Evolutionary conservation across 331 rosid species (phyloP).

Genomic region (Erythrophleum ivorense): DNA sequence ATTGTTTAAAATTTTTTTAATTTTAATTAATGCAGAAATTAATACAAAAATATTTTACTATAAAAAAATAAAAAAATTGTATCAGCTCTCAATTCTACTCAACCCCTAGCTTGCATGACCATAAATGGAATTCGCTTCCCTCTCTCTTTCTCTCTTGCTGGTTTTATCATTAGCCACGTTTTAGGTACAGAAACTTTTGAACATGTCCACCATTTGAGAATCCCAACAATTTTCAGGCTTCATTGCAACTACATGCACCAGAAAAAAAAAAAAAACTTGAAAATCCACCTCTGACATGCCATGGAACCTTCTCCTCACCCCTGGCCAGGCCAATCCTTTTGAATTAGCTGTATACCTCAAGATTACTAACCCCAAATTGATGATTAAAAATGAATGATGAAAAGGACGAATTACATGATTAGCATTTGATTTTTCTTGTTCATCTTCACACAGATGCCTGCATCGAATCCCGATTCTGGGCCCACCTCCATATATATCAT

Average conservation of each 20-base stretch:
- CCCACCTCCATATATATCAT: conserved; percentile 64
- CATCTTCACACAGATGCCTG: conserved; percentile 56
- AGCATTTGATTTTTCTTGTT: conserved; percentile 3
- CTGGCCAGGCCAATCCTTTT: background rate
- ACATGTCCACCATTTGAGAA: conserved; percentile 32
- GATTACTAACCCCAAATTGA: background rate
- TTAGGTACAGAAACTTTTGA: conserved; percentile 48
- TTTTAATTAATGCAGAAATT: background rate
- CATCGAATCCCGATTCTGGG: conserved; percentile 52
- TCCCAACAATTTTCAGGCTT: conserved; percentile 25
- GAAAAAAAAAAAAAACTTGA: background rate
- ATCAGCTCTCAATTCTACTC: background rate
- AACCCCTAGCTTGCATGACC: conserved; percentile 33
- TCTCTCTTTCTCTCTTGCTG: conserved; percentile 44
- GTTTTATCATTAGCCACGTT: conserved; percentile 40
- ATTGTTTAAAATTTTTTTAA: background rate
- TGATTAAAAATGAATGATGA: conserved; percentile 47
- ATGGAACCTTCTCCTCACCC: conserved; percentile 25
- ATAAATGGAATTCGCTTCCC: conserved; percentile 41
- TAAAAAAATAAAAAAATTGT: too few species aligned
- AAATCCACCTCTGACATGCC: conserved; percentile 19
- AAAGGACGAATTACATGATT: conserved; percentile 7
- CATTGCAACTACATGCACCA: background rate
- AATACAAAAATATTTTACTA: too few species aligned
- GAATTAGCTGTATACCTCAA: background rate